A percentile compares a stretch with the other conserved stretches of the same genome.
phyloP scores from a whole-genome alignment of 176 grass and related monocot genomes.

The Bothriochloa decipiens region DNA sequence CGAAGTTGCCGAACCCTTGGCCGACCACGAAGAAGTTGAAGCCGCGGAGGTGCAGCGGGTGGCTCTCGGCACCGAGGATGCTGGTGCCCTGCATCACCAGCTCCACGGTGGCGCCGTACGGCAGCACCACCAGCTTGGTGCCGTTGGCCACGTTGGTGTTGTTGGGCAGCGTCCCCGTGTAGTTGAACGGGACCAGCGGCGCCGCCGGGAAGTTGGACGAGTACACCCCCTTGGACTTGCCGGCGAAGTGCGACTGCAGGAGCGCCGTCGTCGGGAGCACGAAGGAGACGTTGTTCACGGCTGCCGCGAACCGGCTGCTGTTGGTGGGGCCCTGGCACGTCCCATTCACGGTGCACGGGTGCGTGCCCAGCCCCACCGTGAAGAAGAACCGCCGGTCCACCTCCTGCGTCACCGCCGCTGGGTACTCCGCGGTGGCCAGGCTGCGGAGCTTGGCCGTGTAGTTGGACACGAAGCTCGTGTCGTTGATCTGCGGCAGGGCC shows the following conservation, averaged over 20 bases:
- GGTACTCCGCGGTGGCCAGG: conserved; percentile 51
- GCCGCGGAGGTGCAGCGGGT: conserved; percentile 77
- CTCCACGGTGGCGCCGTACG: conserved; percentile 56
- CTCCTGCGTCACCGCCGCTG: conserved; percentile 46
- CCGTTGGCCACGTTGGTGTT: conserved; percentile 64
- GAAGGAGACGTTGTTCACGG: conserved; percentile 72
- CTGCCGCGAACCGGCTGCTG: conserved; percentile 49
- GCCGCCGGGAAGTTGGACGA: conserved; percentile 49
- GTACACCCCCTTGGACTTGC: conserved; percentile 59
- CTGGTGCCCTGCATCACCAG: conserved; percentile 73
- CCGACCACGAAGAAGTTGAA: conserved; percentile 77
- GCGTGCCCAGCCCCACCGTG: conserved; percentile 64
- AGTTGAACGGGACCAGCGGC: conserved; percentile 68
- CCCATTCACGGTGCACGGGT: conserved; percentile 58
- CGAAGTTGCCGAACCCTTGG: conserved; percentile 73
- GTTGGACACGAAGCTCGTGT: conserved; percentile 56
- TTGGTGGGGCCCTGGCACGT: conserved; percentile 65
- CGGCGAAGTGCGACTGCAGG: conserved; percentile 71
- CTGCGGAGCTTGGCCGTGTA: conserved; percentile 64
- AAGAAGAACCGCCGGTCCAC: conserved; percentile 64
- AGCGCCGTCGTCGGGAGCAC: conserved; percentile 58
- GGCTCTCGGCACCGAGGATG: conserved; percentile 62
- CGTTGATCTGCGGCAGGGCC: conserved; percentile 49
- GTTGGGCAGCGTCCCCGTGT: conserved; percentile 64
- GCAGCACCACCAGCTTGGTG: conserved; percentile 60